Evolutionary conservation across 2,329 filamentous ascomycete genomes (phyloP).

Genomic region (Dactylellina sp.): DNA sequence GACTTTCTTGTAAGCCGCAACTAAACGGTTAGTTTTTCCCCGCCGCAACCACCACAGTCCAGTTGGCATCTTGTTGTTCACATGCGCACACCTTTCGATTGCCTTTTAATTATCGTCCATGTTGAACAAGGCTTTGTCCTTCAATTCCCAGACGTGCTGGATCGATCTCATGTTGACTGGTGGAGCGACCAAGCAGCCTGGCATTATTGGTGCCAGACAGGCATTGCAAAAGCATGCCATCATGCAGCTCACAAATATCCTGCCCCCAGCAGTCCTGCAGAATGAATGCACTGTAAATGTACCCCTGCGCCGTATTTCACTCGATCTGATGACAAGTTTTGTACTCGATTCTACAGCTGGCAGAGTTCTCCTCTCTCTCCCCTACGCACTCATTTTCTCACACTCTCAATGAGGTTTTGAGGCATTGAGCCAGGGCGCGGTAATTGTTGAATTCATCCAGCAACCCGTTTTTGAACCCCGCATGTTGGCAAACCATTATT

Average conservation of each 20-base stretch:
- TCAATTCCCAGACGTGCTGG: no score
- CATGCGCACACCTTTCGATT: slow-evolving; percentile 1
- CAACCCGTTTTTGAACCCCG: slow-evolving; percentile 11
- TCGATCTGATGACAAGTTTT: slow-evolving; percentile 28
- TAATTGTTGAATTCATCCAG: slow-evolving; percentile 22
- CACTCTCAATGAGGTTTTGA: background rate
- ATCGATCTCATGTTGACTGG: slow-evolving; percentile 11
- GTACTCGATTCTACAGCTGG: slow-evolving; percentile 24
- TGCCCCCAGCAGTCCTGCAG: slow-evolving; percentile 25
- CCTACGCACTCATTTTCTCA: background rate
- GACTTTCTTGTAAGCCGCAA: slow-evolving; percentile 20
- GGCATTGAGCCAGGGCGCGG: background rate
- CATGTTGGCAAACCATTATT: slow-evolving; percentile 23
- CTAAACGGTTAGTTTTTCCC: slow-evolving; percentile 32
- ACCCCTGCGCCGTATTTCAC: slow-evolving; percentile 37
- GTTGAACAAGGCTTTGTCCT: no score
- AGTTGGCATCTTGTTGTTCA: no score
- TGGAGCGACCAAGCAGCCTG: background rate
- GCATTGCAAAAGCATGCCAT: slow-evolving; percentile 35
- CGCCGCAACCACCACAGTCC: no score
- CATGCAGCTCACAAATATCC: slow-evolving; percentile 42
- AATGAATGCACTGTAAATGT: slow-evolving; percentile 40
- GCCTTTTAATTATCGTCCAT: background rate
- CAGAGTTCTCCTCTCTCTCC: no score
- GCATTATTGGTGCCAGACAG: background rate